Conservation (phyloP, 2,329 filamentous ascomycete species). For the Akanthomyces muscarius region DNA sequence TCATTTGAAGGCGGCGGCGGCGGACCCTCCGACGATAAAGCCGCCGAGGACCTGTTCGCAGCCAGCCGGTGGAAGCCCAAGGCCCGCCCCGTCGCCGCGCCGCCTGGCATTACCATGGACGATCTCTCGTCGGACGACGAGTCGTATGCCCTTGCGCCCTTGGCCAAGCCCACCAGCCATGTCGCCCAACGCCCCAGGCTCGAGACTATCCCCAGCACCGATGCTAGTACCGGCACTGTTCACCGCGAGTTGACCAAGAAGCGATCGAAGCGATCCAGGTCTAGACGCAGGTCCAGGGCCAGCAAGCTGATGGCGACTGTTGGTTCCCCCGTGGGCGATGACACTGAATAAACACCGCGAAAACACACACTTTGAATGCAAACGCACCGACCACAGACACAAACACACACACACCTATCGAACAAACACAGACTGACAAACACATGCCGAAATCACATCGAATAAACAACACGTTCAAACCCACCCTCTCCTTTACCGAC, state of each 20-base stretch:
- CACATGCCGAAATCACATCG: too few species aligned
- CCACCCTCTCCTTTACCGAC: not conserved
- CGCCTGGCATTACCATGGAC: slow-evolving; percentile 27
- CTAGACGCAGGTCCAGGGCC: slow-evolving; percentile 25
- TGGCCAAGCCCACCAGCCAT: slow-evolving; percentile 28
- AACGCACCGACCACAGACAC: too few species aligned
- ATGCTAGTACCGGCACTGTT: slow-evolving; percentile 26
- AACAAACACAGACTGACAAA: too few species aligned
- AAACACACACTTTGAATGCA: too few species aligned
- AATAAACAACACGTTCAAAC: not conserved
- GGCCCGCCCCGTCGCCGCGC: slow-evolving; percentile 27
- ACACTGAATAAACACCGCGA: slow-evolving; percentile 28
- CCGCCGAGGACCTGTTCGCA: slow-evolving; percentile 28
- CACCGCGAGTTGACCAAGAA: slow-evolving; percentile 28
- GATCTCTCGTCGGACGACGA: slow-evolving; percentile 25
- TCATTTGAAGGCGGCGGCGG: slow-evolving; percentile 31
- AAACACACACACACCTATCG: too few species aligned
- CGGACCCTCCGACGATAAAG: slow-evolving; percentile 28
- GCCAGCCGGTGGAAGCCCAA: slow-evolving; percentile 25
- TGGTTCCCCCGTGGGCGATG: slow-evolving; percentile 37
- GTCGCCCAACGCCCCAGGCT: slow-evolving; percentile 42
- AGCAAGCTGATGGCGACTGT: slow-evolving; percentile 29
- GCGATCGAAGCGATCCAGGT: slow-evolving; percentile 24
- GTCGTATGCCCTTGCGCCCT: slow-evolving; percentile 25
- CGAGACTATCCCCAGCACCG: slow-evolving; percentile 44